A percentile compares a stretch with the other conserved stretches of the same genome.
Conservation (phyloP, 495 filamentous ascomycete species). For the Achaetomiella virescens region DNA sequence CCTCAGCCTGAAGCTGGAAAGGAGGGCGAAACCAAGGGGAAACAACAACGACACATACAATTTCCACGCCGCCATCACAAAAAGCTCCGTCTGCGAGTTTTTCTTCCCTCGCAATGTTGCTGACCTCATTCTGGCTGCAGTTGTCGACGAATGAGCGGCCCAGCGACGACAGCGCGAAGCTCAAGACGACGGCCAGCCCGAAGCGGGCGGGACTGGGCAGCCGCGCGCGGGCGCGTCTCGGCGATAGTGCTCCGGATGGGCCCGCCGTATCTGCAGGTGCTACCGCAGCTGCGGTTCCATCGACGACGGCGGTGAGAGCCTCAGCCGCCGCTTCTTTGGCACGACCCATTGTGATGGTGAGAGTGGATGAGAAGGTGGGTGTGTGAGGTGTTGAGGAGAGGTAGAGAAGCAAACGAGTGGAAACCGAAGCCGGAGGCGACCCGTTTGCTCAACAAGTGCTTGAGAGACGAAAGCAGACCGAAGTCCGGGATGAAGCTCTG, state of each 20-base stretch:
- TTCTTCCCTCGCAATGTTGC: constrained; percentile 53
- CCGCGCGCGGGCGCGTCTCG: constrained; percentile 16
- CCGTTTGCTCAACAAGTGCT: no score
- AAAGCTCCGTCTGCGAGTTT: constrained; percentile 56
- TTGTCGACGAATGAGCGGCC: constrained; percentile 50
- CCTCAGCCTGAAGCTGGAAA: constrained; percentile 22
- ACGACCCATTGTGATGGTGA: constrained; percentile 6
- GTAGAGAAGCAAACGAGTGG: no score
- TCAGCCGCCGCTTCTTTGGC: constrained; percentile 16
- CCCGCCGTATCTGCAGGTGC: not conserved
- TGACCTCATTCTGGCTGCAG: constrained; percentile 50
- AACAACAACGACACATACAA: constrained; percentile 33
- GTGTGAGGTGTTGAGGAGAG: not conserved
- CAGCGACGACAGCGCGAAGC: constrained; percentile 51
- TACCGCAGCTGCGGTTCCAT: constrained; percentile 5
- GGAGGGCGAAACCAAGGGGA: constrained; percentile 5
- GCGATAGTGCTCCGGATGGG: not conserved
- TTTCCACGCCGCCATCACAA: constrained; percentile 57
- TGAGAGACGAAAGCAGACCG: no score
- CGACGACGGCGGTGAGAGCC: constrained; percentile 9
- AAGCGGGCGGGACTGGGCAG: constrained; percentile 55
- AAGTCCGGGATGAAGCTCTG: no score
- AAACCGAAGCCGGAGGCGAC: no score
- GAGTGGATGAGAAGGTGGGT: not conserved
- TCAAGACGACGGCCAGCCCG: constrained; percentile 56